phyloP scores from a whole-genome alignment of 2,329 filamentous ascomycete species.

The Paecilomyces formosus region DNA sequence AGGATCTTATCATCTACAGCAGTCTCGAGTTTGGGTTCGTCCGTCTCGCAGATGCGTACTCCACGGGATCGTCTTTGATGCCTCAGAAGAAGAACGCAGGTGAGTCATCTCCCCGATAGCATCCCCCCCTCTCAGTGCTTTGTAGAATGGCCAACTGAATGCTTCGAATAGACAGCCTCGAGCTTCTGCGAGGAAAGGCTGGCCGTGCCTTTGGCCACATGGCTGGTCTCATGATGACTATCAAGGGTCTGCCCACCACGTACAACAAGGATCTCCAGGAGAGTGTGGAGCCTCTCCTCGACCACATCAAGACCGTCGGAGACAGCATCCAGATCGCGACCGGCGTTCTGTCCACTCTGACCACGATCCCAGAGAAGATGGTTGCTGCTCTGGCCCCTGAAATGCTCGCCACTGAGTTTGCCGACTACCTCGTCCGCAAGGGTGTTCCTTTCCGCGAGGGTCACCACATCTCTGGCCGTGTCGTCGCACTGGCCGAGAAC shows the following conservation, averaged over 20 bases:
- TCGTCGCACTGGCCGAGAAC: constrained; percentile 65
- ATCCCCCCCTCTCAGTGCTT: too few species aligned
- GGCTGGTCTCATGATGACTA: constrained; percentile 68
- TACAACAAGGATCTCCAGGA: constrained; percentile 96
- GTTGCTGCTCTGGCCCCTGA: constrained; percentile 67
- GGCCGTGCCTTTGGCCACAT: constrained; percentile 74
- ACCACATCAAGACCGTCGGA: constrained; percentile 71
- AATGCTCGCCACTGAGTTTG: constrained; percentile 63
- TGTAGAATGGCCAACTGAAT: background rate
- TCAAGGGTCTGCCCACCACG: constrained; percentile 68
- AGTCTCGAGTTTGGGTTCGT: constrained; percentile 71
- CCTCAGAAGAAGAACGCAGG: constrained; percentile 72
- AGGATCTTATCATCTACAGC: constrained; percentile 80
- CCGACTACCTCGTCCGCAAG: constrained; percentile 42
- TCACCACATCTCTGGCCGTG: constrained; percentile 67
- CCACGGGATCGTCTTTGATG: constrained; percentile 70
- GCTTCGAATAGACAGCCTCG: constrained; percentile 51
- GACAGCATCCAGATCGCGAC: constrained; percentile 79
- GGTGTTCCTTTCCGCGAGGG: constrained; percentile 70
- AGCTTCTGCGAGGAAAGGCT: constrained; percentile 69
- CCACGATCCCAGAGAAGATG: constrained; percentile 67
- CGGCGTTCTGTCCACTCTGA: constrained; percentile 68
- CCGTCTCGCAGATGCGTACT: constrained; percentile 69
- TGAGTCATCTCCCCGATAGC: constrained; percentile 3
- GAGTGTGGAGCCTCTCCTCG: constrained; percentile 75